phyloP scores from a whole-genome alignment of 192 early-diverging fungal genomes.

The Mortierella alpina region DNA sequence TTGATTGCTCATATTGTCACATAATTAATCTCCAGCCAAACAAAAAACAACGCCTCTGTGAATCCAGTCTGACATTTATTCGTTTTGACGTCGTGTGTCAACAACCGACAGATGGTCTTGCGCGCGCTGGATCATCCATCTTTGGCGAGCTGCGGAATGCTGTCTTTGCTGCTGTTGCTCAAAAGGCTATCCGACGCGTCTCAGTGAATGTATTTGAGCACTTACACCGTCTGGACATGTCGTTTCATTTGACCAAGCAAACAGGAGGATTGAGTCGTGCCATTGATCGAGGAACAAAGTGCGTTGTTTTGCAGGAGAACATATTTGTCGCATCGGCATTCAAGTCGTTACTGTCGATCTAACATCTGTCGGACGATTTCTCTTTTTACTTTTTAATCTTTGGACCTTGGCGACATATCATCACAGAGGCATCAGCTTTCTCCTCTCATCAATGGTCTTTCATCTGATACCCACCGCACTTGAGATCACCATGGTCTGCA shows the following conservation, averaged over 20 bases:
- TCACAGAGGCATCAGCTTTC: slow-evolving; percentile 92
- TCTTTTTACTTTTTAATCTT: background rate
- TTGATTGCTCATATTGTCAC: background rate
- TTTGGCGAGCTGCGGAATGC: slow-evolving; percentile 95
- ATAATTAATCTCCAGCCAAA: too few relatives aligned
- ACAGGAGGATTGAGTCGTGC: slow-evolving; percentile 97
- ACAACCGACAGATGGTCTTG: slow-evolving; percentile 77
- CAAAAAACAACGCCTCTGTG: background rate
- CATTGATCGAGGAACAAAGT: slow-evolving; percentile 93
- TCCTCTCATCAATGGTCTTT: slow-evolving; percentile 94
- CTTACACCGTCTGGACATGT: slow-evolving; percentile 86
- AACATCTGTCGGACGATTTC: background rate
- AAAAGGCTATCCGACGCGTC: slow-evolving; percentile 90
- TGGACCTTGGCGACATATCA: slow-evolving; percentile 8
- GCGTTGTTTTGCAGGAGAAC: background rate
- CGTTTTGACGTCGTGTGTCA: background rate
- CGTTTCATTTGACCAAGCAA: slow-evolving; percentile 93
- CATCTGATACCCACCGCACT: slow-evolving; percentile 94
- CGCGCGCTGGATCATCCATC: slow-evolving; percentile 81
- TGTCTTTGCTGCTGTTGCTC: slow-evolving; percentile 92
- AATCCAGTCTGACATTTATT: background rate
- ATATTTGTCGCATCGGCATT: background rate
- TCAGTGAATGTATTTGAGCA: slow-evolving; percentile 93
- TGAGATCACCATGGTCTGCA: slow-evolving; percentile 96
- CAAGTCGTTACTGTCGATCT: background rate